Evolutionary conservation across 768 basidiomycete genomes (phyloP).

Genomic region (Termitomyces sp.): DNA sequence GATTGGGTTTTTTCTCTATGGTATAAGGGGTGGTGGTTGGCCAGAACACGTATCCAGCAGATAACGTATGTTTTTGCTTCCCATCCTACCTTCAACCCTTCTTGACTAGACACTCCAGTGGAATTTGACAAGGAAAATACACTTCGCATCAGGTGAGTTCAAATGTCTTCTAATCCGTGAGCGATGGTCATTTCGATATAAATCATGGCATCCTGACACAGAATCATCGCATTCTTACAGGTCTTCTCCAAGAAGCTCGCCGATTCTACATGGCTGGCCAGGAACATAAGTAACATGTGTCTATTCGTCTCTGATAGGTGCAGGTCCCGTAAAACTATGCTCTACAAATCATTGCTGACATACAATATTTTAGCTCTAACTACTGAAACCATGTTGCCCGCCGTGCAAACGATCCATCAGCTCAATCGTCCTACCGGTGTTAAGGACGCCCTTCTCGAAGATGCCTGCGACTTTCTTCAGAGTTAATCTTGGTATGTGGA

Average conservation of each 20-base stretch:
- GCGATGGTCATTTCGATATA: neutral
- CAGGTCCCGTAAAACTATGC: neutral
- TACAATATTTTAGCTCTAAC: slow-evolving; percentile 20
- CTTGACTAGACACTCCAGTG: neutral
- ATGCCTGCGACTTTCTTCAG: slow-evolving; percentile 57
- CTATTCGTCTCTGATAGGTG: slow-evolving; percentile 44
- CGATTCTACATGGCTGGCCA: slow-evolving; percentile 34
- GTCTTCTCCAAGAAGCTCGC: slow-evolving; percentile 45
- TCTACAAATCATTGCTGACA: neutral
- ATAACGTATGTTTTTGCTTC: slow-evolving; percentile 6
- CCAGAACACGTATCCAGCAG: slow-evolving; percentile 17
- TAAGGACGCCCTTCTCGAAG: slow-evolving; percentile 53
- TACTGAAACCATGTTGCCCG: slow-evolving; percentile 50
- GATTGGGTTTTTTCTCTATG: slow-evolving; percentile 28
- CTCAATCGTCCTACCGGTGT: slow-evolving; percentile 59
- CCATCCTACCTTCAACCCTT: neutral
- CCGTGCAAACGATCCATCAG: slow-evolving; percentile 54
- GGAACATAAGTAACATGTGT: slow-evolving; percentile 37
- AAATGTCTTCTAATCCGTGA: neutral
- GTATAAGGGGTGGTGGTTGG: slow-evolving; percentile 32
- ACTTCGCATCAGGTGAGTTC: slow-evolving; percentile 17
- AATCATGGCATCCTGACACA: slow-evolving; percentile 40
- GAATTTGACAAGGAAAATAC: slow-evolving; percentile 16
- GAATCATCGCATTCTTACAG: slow-evolving; percentile 32
- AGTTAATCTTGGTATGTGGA: slow-evolving; percentile 61